A percentile compares a stretch with the other conserved stretches of the same genome.
Conservation (phyloP, 345 rosid genomes). For the Lepidium sativum region DNA sequence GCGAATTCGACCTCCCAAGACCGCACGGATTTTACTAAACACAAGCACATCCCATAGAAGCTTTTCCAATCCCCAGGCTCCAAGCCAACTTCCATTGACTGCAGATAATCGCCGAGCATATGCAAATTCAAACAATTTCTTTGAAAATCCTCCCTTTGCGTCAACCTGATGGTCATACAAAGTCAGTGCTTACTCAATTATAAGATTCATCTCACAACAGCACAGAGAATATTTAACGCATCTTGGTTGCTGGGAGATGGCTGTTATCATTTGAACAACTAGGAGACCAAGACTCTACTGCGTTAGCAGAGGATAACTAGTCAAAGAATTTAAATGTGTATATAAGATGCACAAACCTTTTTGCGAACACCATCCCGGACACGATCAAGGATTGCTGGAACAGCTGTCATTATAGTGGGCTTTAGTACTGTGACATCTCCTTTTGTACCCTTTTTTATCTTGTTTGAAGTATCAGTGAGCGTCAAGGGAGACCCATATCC, state of each 20-base stretch:
- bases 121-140: constrained; percentile 79
- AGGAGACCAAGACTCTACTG: neutral
- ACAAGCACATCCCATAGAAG: constrained; percentile 81
- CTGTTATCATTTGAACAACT: neutral
- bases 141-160: constrained; percentile 72
- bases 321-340: neutral
- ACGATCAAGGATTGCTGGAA: constrained; percentile 98
- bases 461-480: constrained; percentile 90
- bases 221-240: neutral
- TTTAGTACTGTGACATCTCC: constrained; percentile 79
- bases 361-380: constrained; percentile 94
- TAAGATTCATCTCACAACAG: neutral
- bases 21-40: constrained; percentile 72
- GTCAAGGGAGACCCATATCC: constrained; percentile 97
- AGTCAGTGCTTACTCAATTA: neutral
- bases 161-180: constrained; percentile 52
- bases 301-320: neutral
- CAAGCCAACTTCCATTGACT: constrained; percentile 91
- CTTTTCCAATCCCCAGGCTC: constrained; percentile 90
- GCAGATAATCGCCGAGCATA: constrained; percentile 88
- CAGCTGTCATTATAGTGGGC: constrained; percentile 96
- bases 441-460: constrained; percentile 80
- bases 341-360: constrained; percentile 45
- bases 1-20: constrained; percentile 85
- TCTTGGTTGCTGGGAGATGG: neutral